A percentile compares a stretch with the other conserved stretches of the same genome.
These are phyloP conservation scores for Penicillium salamii DNA, from an alignment of 495 filamentous ascomycete genomes.

Conservation along the genomic window DNA sequence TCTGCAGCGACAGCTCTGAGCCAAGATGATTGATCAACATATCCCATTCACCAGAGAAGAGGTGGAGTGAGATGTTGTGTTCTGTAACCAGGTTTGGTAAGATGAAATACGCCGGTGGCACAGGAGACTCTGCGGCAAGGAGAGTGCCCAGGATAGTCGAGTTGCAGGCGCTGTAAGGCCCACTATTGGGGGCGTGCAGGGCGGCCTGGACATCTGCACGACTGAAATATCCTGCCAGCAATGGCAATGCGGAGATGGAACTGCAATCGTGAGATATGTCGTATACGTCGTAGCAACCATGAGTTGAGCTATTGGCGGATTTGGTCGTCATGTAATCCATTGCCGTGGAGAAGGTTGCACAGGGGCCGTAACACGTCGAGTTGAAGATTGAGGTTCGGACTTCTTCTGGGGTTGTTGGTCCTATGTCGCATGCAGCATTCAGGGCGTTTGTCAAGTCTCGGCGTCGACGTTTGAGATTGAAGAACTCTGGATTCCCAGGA, in stretches of 20 bases:
- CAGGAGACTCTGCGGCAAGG: constrained; percentile 12
- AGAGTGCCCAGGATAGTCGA: constrained; percentile 25
- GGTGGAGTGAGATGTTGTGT: constrained; percentile 34
- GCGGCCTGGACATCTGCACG: constrained; percentile 33
- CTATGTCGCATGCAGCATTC: constrained; percentile 22
- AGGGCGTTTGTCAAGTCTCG: constrained; percentile 11
- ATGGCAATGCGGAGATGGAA: constrained; percentile 18
- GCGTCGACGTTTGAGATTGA: constrained; percentile 27
- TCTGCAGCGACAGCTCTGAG: constrained; percentile 36
- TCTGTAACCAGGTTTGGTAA: constrained; percentile 32
- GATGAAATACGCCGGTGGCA: constrained; percentile 30
- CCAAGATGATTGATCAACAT: constrained; percentile 42
- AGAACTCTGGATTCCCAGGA: constrained; percentile 34
- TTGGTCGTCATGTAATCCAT: constrained; percentile 25
- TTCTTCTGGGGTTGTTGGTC: constrained; percentile 18
- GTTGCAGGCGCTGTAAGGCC: constrained; percentile 31
- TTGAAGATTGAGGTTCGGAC: constrained; percentile 33
- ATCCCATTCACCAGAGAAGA: constrained; percentile 41
- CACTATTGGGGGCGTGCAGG: constrained; percentile 27
- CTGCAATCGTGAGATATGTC: constrained; percentile 35
- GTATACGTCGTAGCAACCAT: constrained; percentile 34
- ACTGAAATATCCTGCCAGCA: constrained; percentile 33
- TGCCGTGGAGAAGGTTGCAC: constrained; percentile 38
- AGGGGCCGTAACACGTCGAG: constrained; percentile 37
- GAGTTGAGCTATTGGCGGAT: constrained; percentile 4